phyloP scores from a whole-genome alignment of 805 yeast species.

The Millerago galiae region DNA sequence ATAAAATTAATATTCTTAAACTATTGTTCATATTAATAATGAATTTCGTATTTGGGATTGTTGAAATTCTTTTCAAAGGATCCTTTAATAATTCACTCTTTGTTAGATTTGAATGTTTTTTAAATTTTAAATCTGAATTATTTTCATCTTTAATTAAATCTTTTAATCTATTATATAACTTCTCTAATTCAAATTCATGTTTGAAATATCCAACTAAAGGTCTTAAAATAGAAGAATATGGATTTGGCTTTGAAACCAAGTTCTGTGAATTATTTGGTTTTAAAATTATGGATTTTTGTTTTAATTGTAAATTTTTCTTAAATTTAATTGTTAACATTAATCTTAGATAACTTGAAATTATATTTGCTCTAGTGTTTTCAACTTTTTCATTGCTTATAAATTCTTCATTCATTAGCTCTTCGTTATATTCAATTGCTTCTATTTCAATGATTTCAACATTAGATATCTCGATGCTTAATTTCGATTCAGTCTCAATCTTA shows the following conservation, averaged over 20 bases:
- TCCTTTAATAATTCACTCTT: constrained; percentile 9
- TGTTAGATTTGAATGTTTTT: constrained; percentile 13
- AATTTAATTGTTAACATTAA: constrained; percentile 31
- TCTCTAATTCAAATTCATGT: constrained; percentile 39
- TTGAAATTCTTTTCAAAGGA: constrained; percentile 15
- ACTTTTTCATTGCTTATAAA: constrained; percentile 25
- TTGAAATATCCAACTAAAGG: constrained; percentile 55
- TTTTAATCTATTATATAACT: constrained; percentile 11
- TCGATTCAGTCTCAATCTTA: constrained; percentile 52
- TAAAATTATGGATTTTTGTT: constrained; percentile 18
- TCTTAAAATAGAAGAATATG: constrained; percentile 40
- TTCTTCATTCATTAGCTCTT: constrained; percentile 31
- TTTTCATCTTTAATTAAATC: constrained; percentile 8
- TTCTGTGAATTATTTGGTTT: not conserved
- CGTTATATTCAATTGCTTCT: constrained; percentile 46
- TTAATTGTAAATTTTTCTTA: constrained; percentile 30
- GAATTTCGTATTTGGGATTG: constrained; percentile 26
- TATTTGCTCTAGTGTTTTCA: constrained; percentile 30
- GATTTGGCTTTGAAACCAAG: not conserved
- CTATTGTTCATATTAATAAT: constrained; percentile 19
- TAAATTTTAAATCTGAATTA: constrained; percentile 10
- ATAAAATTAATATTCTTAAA: constrained; percentile 9
- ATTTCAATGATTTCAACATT: constrained; percentile 65
- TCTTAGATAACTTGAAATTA: constrained; percentile 27
- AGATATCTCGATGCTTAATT: constrained; percentile 52